phyloP scores from a whole-genome alignment of 2,329 filamentous ascomycete species.

The Monilinia fructigena region DNA sequence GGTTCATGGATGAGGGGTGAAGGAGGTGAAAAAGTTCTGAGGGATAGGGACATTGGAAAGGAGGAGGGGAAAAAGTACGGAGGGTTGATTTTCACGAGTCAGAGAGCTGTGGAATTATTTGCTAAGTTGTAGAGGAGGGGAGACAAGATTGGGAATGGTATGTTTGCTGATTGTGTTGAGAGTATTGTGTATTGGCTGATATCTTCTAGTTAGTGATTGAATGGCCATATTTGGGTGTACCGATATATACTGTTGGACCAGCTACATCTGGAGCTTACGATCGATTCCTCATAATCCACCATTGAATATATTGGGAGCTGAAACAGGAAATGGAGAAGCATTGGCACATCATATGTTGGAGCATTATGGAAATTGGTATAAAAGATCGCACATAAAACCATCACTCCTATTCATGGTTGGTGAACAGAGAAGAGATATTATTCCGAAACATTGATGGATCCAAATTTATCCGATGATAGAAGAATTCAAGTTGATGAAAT shows the following conservation, averaged over 20 bases:
- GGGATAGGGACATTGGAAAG: slow-evolving; percentile 44
- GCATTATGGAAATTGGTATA: slow-evolving; percentile 64
- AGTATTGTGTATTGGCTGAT: slow-evolving; percentile 7
- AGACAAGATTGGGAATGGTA: slow-evolving; percentile 27
- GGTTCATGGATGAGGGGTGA: slow-evolving; percentile 59
- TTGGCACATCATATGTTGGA: slow-evolving; percentile 75
- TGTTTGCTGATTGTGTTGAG: slow-evolving; percentile 15
- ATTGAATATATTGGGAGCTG: slow-evolving; percentile 69
- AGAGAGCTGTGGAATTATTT: slow-evolving; percentile 80
- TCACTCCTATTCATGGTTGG: slow-evolving; percentile 84
- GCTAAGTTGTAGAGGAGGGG: slow-evolving; percentile 56
- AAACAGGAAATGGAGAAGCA: slow-evolving; percentile 81
- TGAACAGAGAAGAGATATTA: slow-evolving; percentile 84
- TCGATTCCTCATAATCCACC: slow-evolving; percentile 52
- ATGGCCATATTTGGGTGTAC: slow-evolving; percentile 58
- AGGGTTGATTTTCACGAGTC: slow-evolving; percentile 81
- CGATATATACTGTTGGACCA: slow-evolving; percentile 76
- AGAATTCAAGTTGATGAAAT: slow-evolving; percentile 72
- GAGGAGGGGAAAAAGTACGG: slow-evolving; percentile 54
- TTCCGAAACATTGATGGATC: slow-evolving; percentile 74
- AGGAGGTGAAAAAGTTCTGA: slow-evolving; percentile 52
- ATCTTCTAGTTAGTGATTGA: slow-evolving; percentile 24
- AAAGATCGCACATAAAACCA: slow-evolving; percentile 47
- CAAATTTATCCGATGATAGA: slow-evolving; percentile 47
- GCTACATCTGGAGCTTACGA: slow-evolving; percentile 73